Percentiles rank a stretch among this genome's conserved stretches.
These are phyloP conservation scores for Rhodosorus marinus DNA, from an alignment of 23 red algal genomes.

Conservation along the genomic window DNA sequence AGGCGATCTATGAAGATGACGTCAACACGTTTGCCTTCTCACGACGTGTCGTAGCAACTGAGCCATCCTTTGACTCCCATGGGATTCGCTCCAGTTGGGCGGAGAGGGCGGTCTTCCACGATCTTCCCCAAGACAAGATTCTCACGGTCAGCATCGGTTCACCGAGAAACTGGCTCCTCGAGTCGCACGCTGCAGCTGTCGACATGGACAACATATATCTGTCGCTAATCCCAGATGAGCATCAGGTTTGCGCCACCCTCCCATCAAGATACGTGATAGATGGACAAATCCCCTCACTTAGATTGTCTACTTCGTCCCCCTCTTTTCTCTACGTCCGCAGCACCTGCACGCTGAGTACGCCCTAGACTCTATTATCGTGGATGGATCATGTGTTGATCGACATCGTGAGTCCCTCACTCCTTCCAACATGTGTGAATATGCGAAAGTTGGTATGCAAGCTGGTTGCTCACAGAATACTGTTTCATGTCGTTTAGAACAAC, in stretches of 20 bases:
- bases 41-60: too few relatives aligned
- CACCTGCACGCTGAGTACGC: conserved; percentile 51
- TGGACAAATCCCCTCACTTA: neutral
- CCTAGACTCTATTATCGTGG: conserved; percentile 40
- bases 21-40: too few relatives aligned
- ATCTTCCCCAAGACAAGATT: conserved; percentile 20
- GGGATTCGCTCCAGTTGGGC: too few relatives aligned
- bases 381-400: conserved; percentile 29
- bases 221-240: too few relatives aligned
- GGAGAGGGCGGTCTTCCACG: too few relatives aligned
- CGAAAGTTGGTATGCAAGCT: neutral
- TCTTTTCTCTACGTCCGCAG: too few relatives aligned
- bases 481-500: too few relatives aligned
- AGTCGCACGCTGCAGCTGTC: conserved; percentile 22
- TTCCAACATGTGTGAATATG: conserved; percentile 51
- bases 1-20: too few relatives aligned
- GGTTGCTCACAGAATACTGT: too few relatives aligned
- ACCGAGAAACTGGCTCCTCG: conserved; percentile 61
- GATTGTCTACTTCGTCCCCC: too few relatives aligned
- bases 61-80: too few relatives aligned
- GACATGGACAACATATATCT: conserved; percentile 99
- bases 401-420: conserved; percentile 25
- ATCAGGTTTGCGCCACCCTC: conserved; percentile 16
- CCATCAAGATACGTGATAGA: conserved; percentile 1
- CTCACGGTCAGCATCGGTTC: conserved; percentile 45